These are phyloP conservation scores for Sphagnurus paluster DNA, from an alignment of 1,284 basidiomycete genomes.

Conservation along the genomic window DNA sequence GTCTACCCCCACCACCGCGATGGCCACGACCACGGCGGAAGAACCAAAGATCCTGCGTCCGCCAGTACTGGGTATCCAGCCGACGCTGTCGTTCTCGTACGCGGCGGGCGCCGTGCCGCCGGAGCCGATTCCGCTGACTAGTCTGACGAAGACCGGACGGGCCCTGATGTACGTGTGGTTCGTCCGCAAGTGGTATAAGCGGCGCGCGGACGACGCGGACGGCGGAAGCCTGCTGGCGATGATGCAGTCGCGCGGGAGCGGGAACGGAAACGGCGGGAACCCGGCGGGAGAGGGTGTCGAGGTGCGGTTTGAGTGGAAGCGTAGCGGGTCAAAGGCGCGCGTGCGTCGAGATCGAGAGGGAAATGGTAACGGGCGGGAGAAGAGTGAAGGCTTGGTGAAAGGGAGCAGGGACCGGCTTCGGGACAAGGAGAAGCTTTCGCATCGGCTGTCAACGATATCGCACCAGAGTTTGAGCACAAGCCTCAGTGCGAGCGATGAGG, in stretches of 20 bases:
- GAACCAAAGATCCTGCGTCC: slow-evolving; percentile 43
- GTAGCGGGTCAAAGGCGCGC: slow-evolving; percentile 32
- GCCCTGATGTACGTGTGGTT: slow-evolving; percentile 80
- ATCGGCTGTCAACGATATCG: slow-evolving; percentile 24
- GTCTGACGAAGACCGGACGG: slow-evolving; percentile 43
- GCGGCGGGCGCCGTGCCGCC: slow-evolving; percentile 2
- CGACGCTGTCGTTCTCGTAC: slow-evolving; percentile 38
- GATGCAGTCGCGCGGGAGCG: slow-evolving; percentile 18
- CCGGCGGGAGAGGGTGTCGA: slow-evolving; percentile 44
- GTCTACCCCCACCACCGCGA: not conserved
- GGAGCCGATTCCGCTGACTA: slow-evolving; percentile 32
- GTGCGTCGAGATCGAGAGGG: slow-evolving; percentile 13
- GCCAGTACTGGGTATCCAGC: slow-evolving; percentile 65
- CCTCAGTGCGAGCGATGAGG: slow-evolving; percentile 20
- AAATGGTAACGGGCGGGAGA: slow-evolving; percentile 44
- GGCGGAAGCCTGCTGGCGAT: slow-evolving; percentile 31
- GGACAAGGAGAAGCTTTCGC: slow-evolving; percentile 5
- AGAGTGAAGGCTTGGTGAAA: slow-evolving; percentile 16
- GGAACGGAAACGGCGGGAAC: not conserved
- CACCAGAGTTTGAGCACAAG: slow-evolving; percentile 24
- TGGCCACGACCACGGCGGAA: not conserved
- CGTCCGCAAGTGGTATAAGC: slow-evolving; percentile 79
- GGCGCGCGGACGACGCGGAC: slow-evolving; percentile 28
- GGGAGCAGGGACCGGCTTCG: slow-evolving; percentile 7
- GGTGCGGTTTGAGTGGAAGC: slow-evolving; percentile 75